Conservation (phyloP, 768 basidiomycete species). For the Hydnomerulius pinastri region DNA sequence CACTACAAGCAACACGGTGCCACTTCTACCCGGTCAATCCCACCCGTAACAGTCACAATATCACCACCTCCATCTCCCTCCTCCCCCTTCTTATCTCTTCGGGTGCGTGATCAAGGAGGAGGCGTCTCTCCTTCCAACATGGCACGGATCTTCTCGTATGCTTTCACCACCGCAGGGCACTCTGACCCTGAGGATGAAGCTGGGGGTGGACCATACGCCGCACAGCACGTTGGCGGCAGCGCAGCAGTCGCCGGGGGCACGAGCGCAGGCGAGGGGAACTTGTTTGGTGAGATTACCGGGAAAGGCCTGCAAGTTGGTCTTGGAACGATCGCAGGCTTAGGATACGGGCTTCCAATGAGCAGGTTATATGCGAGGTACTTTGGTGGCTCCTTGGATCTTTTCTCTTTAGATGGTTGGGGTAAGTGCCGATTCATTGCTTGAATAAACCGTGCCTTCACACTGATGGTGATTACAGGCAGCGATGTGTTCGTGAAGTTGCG, state of each 20-base stretch:
- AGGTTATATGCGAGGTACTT: constrained; percentile 80
- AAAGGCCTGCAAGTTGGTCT: constrained; percentile 78
- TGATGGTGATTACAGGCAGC: constrained; percentile 34
- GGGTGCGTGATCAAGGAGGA: constrained; percentile 85
- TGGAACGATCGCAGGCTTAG: constrained; percentile 89
- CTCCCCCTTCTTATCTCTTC: constrained; percentile 63
- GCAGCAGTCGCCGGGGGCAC: constrained; percentile 55
- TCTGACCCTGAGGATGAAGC: constrained; percentile 41
- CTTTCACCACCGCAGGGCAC: constrained; percentile 82
- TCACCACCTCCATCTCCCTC: constrained; percentile 49
- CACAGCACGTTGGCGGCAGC: constrained; percentile 73
- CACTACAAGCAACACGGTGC: constrained; percentile 48
- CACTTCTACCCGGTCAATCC: constrained; percentile 40
- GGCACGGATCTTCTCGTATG: constrained; percentile 85
- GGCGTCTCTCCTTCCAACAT: constrained; percentile 77
- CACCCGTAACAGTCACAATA: constrained; percentile 73
- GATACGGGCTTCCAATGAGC: constrained; percentile 86
- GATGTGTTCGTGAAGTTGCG: constrained; percentile 58
- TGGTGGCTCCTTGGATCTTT: constrained; percentile 80
- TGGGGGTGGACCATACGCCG: constrained; percentile 74
- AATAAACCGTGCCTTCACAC: no score
- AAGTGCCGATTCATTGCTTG: no score
- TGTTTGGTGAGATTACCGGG: constrained; percentile 79
- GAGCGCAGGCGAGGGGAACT: constrained; percentile 45
- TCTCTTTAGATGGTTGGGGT: constrained; percentile 86